Evolutionary conservation across 345 rosid species (phyloP).

Genomic region (Citrus sp.): DNA sequence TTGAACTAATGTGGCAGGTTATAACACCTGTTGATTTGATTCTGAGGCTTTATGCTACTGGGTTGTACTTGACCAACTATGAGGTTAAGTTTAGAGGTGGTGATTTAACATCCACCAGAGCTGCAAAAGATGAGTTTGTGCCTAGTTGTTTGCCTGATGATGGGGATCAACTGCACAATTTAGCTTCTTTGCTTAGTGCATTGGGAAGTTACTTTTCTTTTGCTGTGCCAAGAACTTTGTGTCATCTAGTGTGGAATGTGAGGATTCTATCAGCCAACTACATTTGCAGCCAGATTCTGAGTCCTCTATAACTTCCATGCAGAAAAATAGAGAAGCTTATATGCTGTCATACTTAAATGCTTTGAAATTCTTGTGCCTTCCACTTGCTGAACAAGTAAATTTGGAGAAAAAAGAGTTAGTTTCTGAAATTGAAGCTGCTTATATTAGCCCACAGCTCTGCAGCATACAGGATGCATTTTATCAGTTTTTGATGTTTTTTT

Average conservation of each 20-base stretch:
- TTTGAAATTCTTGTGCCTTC: conserved; percentile 74
- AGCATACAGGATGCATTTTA: conserved; percentile 53
- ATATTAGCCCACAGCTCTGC: conserved; percentile 37
- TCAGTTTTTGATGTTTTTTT: conserved; percentile 45
- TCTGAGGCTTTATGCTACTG: conserved; percentile 67
- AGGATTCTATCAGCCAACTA: conserved; percentile 18
- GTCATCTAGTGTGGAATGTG: conserved; percentile 10
- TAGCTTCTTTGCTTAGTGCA: conserved; percentile 43
- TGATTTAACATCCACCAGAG: conserved; percentile 30
- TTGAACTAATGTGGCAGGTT: conserved; percentile 47
- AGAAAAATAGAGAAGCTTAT: conserved; percentile 33
- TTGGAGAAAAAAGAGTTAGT: conserved; percentile 51
- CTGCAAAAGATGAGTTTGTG: conserved; percentile 35
- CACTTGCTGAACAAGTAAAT: conserved; percentile 67
- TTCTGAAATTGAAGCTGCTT: conserved; percentile 36
- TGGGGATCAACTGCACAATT: conserved; percentile 34
- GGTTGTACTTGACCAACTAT: conserved; percentile 38
- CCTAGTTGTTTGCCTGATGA: conserved; percentile 41
- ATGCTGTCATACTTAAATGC: conserved; percentile 45
- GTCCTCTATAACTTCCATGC: conserved; percentile 22
- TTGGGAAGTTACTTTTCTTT: conserved; percentile 41
- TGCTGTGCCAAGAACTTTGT: conserved; percentile 25
- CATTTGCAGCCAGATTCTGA: conserved; percentile 26
- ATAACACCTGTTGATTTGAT: conserved; percentile 44
- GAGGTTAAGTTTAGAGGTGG: conserved; percentile 27